Evolutionary conservation across 2,329 filamentous ascomycete species (phyloP), one percentile per base, ranked within the genome.

Genomic region (Fusarium scirpi): DNA sequence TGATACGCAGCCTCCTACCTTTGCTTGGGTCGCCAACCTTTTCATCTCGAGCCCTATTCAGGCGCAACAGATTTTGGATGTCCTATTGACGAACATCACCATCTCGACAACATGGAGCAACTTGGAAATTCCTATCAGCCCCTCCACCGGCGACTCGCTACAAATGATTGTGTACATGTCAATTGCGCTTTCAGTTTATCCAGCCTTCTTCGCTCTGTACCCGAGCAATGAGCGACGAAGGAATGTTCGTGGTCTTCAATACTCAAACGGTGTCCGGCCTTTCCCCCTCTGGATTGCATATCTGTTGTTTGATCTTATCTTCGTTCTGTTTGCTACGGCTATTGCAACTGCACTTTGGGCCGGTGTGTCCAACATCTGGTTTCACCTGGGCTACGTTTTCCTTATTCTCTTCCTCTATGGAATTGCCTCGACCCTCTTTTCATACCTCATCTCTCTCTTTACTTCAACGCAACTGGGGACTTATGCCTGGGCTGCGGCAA

Each of bases 201-300:
- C 94, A 1, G 93, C 91, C 16, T 94, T 98, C 83, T 97, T 97
- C 74, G 89, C 92, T 0, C 83, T 98, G 7, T 98, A 98, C 76
- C 93, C 94, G 1, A 97, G 93, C n/a, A 84, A 92, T 29, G 94
- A 98, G 79, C 87, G 94, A 27, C 83, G 94, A 13, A 85, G 90
- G 52, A 92, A 94, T 69, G 93, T 98, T 25, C 89, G 94, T 54
- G 92, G 92, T 18, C 83, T 98, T 30, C 91, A 98, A 79, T 98
- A 97, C 80, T 97, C 93, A 57, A 98, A 97, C 76, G 94, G 94
- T 48, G 94, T 97, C 29, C 86, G 92, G 15, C 91, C 92, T 1
- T 83, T 92, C 11, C 93, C 94, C 1, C 83, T 98, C 3, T 98
- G 95, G 94, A 80, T 93, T 8, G 93, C 94, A 2, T 97, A 98